Conservation (phyloP, 805 yeast genomes). For the Nakazawaea anatomiae region DNA sequence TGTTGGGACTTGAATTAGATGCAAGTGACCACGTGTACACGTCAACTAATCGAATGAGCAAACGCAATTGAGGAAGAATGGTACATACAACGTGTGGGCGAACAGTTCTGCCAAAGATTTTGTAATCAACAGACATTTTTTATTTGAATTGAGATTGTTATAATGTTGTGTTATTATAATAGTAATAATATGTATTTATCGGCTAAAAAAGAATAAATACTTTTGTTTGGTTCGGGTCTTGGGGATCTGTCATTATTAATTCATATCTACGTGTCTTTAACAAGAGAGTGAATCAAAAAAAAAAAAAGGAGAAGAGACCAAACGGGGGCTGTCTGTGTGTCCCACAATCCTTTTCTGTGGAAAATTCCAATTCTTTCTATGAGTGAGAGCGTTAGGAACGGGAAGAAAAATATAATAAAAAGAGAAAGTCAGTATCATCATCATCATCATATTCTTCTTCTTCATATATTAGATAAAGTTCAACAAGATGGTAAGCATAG, state of each 20-base stretch:
- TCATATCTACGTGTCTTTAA: neutral
- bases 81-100: slow-evolving; percentile 67
- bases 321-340: neutral
- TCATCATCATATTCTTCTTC: too few species aligned
- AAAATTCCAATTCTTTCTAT: neutral
- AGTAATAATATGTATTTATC: neutral
- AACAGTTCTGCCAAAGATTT: slow-evolving; percentile 76
- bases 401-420: too few species aligned
- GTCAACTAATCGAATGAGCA: neutral
- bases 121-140: slow-evolving; percentile 77
- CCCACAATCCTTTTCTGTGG: neutral
- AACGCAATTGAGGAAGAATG: neutral
- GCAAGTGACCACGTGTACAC: neutral
- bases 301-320: too few species aligned
- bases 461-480: neutral
- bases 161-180: too few species aligned
- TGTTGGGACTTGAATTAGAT: too few species aligned
- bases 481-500: neutral
- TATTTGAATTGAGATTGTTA: neutral
- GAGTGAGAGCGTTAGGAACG: too few species aligned
- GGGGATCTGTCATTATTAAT: too few species aligned
- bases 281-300: too few species aligned
- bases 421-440: too few species aligned
- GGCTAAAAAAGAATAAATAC: neutral
- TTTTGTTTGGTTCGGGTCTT: too few species aligned